Evolutionary conservation across 2,329 filamentous ascomycete species (phyloP), one percentile per base, ranked within the genome.

Genomic region (Alternaria triticina): DNA sequence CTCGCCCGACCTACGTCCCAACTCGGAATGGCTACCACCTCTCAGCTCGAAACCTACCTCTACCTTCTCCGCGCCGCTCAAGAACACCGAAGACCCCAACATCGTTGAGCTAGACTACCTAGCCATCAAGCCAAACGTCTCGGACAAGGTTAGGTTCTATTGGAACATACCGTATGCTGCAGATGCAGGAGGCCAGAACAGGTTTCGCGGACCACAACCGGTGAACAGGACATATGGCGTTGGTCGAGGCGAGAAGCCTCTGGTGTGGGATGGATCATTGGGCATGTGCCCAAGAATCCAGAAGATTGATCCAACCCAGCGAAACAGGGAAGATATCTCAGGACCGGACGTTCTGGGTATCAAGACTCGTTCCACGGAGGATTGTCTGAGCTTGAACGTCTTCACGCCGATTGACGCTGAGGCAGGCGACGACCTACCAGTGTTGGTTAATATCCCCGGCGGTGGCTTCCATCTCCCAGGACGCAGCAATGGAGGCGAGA

Each of bases 381-480:
- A 84, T 27, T 84, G 83, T 56, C 62, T 84, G 68, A 83, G 80
- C 66, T 70, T 84, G 20, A 77, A 77, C 45, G 75, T 77, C 9
- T 77, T 77, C 55, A 73, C 73, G 30, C 75, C 75, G 4, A 66
- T 73, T 33, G 75, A 77, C 61, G 75, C 75, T 11, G 69, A 77
- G 51, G 57, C 74, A 27, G 75, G 75, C 11, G 75, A 77, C 25
- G 74, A 77, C 40, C 54, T 77, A 12, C 70, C 80, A 28, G 81
- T 83, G 1, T 69, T 81, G 20, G 79, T 84, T 2, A 83, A 83
- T 64, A 83, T 83, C 70, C 83, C 83, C 22, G 82, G 82, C 6
- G 82, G 80, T 45, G 81, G 81, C 0, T 82, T 82, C 71, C 81
- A 82, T 55, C 59, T 77, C 4, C 75, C 75, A 15, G 75, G 75